Base-by-base conservation (phyloP, 805 yeast genomes). In the Ogataea neopini region DNA sequence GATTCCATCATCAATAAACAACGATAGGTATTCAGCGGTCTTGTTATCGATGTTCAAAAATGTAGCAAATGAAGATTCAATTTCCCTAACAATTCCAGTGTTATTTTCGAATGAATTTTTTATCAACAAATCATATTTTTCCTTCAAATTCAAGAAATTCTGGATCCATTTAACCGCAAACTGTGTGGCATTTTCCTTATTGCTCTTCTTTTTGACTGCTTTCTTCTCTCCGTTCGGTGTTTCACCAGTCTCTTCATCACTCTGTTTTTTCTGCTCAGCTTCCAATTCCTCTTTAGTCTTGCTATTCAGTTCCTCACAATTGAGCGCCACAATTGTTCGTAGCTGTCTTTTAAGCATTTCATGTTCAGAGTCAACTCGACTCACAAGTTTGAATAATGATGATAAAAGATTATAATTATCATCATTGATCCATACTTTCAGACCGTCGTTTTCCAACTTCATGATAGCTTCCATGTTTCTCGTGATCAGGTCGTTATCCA, bases 151-250 rank as follows among this genome's bases (percentile, higher is more conserved):
- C 9, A 87, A 61, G 3, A 87, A 73, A 23, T 76, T 71, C 37
- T 78, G 78, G 8, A 87, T 76, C 92, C 95, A 90, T 44, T 73
- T 71, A 2, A 79, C 72, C 0, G 96, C 94, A 54, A 76, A 77
- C 43, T 71, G 68, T 7, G 83, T 64, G 48, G 75, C 67, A 40
- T 59, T 55, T 59, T 75, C 68, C 54, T 70, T 56, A 43, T 46
- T 32, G 18, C 54, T 50, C 43, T 50, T 55, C 37, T 51, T 54
- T 45, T 46, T 52, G 43, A 44, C 53, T 53, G 40, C 57, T 56
- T 43, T 46, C 10, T 38, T 39, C 25, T 45, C 48, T 3, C 25
- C 37, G 23, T 19, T 34, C 26, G 36, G 23, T 15, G 46, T 17
- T n/a, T 14, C 19, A 17, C 35, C 51, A 25, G 32, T 8, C 17